A percentile compares a stretch with the other conserved stretches of the same genome.
phyloP scores from a whole-genome alignment of 495 filamentous ascomycete genomes.

The Penicillium antarcticum region DNA sequence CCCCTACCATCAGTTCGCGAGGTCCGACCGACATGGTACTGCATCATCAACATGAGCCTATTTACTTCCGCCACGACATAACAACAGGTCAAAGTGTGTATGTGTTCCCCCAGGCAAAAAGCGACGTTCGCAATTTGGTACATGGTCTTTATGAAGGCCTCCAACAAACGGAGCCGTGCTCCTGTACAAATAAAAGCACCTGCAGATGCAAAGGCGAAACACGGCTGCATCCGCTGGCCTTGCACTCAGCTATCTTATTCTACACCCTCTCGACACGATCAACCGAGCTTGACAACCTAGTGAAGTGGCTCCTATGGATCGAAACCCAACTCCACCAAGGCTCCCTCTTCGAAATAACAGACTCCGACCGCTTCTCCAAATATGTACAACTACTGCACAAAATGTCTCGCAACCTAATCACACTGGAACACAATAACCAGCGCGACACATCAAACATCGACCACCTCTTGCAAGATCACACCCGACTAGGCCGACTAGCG shows the following conservation, averaged over 20 bases:
- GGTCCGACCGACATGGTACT: conserved; percentile 8
- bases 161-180: background rate
- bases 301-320: conserved; percentile 18
- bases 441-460: conserved; percentile 11
- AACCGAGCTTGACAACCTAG: conserved; percentile 9
- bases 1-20: conserved; percentile 5
- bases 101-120: conserved; percentile 6
- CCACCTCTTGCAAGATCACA: conserved; percentile 11
- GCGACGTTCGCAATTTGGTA: background rate
- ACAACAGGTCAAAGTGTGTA: conserved; percentile 11
- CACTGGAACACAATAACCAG: conserved; percentile 14
- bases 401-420: conserved; percentile 15
- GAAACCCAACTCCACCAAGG: conserved; percentile 18
- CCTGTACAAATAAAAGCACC: background rate
- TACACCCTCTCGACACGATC: conserved; percentile 11
- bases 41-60: conserved; percentile 12
- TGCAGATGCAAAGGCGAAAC: background rate
- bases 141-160: background rate
- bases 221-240: background rate
- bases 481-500: conserved; percentile 3
- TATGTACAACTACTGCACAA: conserved; percentile 16
- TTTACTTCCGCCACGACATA: conserved; percentile 14
- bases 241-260: conserved; percentile 8
- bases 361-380: conserved; percentile 12
- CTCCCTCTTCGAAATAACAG: conserved; percentile 15